A percentile compares a stretch with the other conserved stretches of the same genome.
These are phyloP conservation scores for Phaffomyces antillensis DNA, from an alignment of 805 yeast genomes.

Conservation along the genomic window DNA sequence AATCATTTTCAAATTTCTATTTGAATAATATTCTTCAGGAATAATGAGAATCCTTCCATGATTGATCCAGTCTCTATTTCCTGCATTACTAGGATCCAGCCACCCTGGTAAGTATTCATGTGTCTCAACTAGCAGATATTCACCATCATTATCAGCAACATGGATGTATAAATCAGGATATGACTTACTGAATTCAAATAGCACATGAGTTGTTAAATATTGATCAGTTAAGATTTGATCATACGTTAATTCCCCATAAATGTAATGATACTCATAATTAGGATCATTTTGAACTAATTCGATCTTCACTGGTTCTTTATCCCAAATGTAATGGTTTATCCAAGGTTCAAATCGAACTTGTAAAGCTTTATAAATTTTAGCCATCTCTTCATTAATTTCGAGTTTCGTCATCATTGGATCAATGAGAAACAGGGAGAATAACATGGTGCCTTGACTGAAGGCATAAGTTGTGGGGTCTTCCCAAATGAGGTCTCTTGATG, in stretches of 20 bases:
- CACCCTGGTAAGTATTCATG: conserved; percentile 40
- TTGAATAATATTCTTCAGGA: conserved; percentile 30
- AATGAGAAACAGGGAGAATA: conserved; percentile 25
- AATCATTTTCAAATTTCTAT: conserved; percentile 28
- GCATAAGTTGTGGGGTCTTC: not conserved
- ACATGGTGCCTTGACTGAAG: conserved; percentile 12
- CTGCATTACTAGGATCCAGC: conserved; percentile 38
- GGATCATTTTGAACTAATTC: not conserved
- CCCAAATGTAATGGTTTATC: conserved; percentile 38
- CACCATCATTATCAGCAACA: conserved; percentile 48
- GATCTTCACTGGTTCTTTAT: conserved; percentile 15
- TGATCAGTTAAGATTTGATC: conserved; percentile 41
- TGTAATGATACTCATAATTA: conserved; percentile 9
- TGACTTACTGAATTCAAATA: conserved; percentile 30
- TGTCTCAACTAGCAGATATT: conserved; percentile 44
- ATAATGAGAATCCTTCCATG: conserved; percentile 32
- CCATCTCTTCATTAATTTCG: conserved; percentile 13
- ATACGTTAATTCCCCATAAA: conserved; percentile 33
- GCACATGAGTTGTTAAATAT: conserved; percentile 33
- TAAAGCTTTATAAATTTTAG: conserved; percentile 16
- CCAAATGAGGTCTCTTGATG: conserved; percentile 11
- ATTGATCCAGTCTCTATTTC: conserved; percentile 49
- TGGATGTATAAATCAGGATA: conserved; percentile 35
- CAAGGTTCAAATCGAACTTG: conserved; percentile 27
- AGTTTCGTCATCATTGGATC: conserved; percentile 24